Conservation (phyloP, 2,329 filamentous ascomycete genomes). For the Trichoderma pleuroti region DNA sequence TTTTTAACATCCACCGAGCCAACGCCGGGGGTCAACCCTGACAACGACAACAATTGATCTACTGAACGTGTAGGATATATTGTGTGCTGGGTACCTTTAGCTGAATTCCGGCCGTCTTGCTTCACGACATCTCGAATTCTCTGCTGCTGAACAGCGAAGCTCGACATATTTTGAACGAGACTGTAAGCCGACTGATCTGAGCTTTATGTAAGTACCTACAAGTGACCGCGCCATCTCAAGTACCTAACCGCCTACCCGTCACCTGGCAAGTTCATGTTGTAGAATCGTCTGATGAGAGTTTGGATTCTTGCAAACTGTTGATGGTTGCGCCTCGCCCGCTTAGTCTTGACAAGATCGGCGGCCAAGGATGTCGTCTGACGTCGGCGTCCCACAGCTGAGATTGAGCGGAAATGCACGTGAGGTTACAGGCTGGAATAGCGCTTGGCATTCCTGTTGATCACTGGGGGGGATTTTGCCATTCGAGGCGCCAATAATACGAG, state of each 20-base stretch:
- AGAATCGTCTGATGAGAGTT: neutral
- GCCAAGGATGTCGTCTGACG: slow-evolving; percentile 11
- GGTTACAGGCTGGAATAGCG: neutral
- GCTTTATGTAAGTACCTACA: neutral
- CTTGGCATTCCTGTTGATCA: neutral
- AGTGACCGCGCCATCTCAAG: neutral
- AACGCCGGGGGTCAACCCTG: neutral
- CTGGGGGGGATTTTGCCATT: neutral
- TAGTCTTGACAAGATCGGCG: slow-evolving; percentile 12
- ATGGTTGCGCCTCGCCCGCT: neutral
- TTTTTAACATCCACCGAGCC: neutral
- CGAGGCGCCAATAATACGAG: neutral
- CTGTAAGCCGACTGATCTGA: neutral
- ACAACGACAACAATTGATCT: too few relatives aligned
- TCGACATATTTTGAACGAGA: neutral
- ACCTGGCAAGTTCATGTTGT: neutral
- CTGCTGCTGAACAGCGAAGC: neutral
- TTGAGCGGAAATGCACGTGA: slow-evolving; percentile 9
- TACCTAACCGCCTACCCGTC: neutral
- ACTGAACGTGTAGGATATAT: neutral
- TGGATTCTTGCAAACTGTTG: neutral
- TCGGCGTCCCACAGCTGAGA: slow-evolving; percentile 6
- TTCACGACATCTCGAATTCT: neutral
- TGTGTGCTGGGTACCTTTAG: neutral
- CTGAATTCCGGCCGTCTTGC: neutral